Percentiles rank a stretch among this genome's conserved stretches.
These are phyloP conservation scores for Suillus clintonianus DNA, from an alignment of 768 basidiomycete genomes.

Conservation along the genomic window DNA sequence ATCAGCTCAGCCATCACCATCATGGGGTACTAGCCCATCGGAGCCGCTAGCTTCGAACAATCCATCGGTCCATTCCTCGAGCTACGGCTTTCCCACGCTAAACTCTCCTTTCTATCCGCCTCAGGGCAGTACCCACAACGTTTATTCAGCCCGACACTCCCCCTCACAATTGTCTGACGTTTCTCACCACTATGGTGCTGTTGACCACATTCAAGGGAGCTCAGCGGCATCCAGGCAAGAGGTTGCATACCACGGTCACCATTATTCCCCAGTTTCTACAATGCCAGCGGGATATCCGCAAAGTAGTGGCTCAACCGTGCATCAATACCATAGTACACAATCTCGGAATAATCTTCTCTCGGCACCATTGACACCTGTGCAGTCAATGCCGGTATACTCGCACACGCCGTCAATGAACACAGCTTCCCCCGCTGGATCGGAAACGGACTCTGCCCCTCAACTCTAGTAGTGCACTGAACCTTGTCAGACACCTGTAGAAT, in stretches of 20 bases:
- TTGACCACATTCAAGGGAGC: slow-evolving; percentile 20
- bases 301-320: slow-evolving; percentile 14
- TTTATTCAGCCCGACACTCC: slow-evolving; percentile 33
- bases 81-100: slow-evolving; percentile 51
- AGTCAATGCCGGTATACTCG: slow-evolving; percentile 26
- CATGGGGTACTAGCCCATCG: slow-evolving; percentile 22
- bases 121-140: slow-evolving; percentile 33
- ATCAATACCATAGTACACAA: slow-evolving; percentile 28
- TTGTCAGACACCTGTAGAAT: background rate
- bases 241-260: slow-evolving; percentile 19
- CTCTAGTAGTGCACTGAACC: slow-evolving; percentile 19
- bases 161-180: slow-evolving; percentile 30
- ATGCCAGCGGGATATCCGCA: slow-evolving; percentile 28
- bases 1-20: slow-evolving; percentile 20
- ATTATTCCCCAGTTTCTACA: slow-evolving; percentile 29
- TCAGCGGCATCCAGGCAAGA: slow-evolving; percentile 24
- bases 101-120: slow-evolving; percentile 58
- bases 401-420: slow-evolving; percentile 23
- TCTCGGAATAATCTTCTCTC: slow-evolving; percentile 18
- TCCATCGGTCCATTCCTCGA: slow-evolving; percentile 22
- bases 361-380: slow-evolving; percentile 18
- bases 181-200: slow-evolving; percentile 30
- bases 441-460: slow-evolving; percentile 24
- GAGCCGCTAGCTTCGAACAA: slow-evolving; percentile 24
- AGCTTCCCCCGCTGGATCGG: slow-evolving; percentile 30